Evolutionary conservation across 768 basidiomycete genomes (phyloP), one percentile per base, ranked within the genome.

Genomic region (Exidia glandulosa): DNA sequence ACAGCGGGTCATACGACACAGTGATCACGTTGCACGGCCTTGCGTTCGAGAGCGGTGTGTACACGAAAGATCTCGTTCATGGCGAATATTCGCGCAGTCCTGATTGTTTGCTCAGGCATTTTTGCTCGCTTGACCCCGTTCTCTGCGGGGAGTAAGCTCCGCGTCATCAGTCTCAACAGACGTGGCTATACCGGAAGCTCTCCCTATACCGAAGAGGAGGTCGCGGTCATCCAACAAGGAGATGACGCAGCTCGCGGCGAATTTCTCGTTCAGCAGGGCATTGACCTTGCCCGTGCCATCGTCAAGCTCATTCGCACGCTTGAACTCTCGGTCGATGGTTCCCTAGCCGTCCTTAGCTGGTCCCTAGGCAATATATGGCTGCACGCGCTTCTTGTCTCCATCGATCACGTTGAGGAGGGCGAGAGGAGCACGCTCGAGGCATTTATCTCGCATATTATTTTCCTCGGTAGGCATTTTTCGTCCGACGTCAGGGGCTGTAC

Each of bases 111-210:
- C 12, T 6, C 3, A 70, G 70, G 33, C 3, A 63, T 68, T 2
- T 77, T 77, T 59, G 58, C 69, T 29, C 73, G 63, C 32, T 54
- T 75, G 12, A 45, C 70, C 14, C 59, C 64, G 3, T 41, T 66
- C 10, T 71, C 74, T 1, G 29, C 63, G 0, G 30, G 58, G 0
- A 61, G 67, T 52, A 70, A 70, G 32, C 45, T 74, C 7, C 73
- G 77, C 0, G 54, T 77, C 45, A 69, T 78, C 29, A 66, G 71
- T 3, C 55, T 72, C 32, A 77, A 72, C 59, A 68, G 75, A 31
- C 69, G 76, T 0, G 67, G 69, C 41, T 76, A 74, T 57, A 65
- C 69, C 9, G 69, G 72, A 12, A 76, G 77, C 1, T 72, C 75
- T 1, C 68, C 69, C 1, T 70, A 68, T 62, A 63, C 70, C 2